Percentiles rank a stretch among this genome's conserved stretches.
These are phyloP conservation scores for Coccomyxa subellipsoidea DNA, from an alignment of 163 green algal species.

Conservation along the genomic window DNA sequence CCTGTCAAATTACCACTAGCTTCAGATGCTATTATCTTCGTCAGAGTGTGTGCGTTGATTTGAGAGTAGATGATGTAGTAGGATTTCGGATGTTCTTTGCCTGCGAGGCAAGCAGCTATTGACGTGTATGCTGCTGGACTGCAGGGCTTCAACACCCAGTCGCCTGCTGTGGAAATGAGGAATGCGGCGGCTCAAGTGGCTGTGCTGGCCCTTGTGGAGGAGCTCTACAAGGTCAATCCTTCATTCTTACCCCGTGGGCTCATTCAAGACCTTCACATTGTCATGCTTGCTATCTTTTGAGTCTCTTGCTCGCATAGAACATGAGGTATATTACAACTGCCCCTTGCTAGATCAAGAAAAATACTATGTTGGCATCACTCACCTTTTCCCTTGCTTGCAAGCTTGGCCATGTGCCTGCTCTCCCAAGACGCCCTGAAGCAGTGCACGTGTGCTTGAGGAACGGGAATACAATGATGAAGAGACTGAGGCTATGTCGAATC, in stretches of 20 bases:
- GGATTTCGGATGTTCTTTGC: neutral
- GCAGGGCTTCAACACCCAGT: neutral
- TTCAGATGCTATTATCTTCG: neutral
- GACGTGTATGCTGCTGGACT: neutral
- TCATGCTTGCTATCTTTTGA: no score
- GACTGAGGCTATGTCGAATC: no score
- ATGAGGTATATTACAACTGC: no score
- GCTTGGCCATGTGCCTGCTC: no score
- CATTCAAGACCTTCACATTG: no score
- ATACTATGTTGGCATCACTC: no score
- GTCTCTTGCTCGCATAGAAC: no score
- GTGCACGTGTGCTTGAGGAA: no score
- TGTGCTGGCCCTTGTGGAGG: constrained; percentile 27
- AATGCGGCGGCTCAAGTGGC: constrained; percentile 28
- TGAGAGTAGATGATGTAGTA: neutral
- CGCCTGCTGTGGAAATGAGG: neutral
- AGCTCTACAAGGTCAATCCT: constrained; percentile 13
- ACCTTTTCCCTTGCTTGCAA: no score
- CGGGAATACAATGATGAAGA: no score
- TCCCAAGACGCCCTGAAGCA: no score
- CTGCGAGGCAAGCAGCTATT: neutral
- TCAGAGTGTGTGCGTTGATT: neutral
- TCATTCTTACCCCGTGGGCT: neutral
- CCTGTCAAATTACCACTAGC: neutral
- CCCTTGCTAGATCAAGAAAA: no score